Evolutionary conservation across 2,329 filamentous ascomycete species (phyloP), one percentile per base, ranked within the genome.

Genomic region (Dothistroma pini): DNA sequence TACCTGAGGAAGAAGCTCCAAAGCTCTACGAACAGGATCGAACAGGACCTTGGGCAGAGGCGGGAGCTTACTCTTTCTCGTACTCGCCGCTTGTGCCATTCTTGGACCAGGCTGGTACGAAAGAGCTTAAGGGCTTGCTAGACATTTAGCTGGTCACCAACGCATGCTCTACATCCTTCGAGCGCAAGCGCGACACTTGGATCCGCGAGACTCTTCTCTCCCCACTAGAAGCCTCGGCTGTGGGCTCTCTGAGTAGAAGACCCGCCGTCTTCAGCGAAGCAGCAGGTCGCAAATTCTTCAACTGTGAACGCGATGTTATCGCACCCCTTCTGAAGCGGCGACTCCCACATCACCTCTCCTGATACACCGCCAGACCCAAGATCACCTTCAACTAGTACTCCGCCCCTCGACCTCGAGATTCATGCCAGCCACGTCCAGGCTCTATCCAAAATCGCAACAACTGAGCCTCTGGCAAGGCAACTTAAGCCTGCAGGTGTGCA

Each of bases 221-320:
- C 50, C 62, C 65, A 38, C 54, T 31, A 50, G 68, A 68, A 68
- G 67, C 59, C 34, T 70, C 56, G 56, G 68, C 66, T 53, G 64
- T 64, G 16, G 56, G 54, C 16, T 67, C 49, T 63, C 59, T 62
- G 11, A 25, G 38, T 12, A 65, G 65, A 11, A 64, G 60, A 34
- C 59, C 60, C 25, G 25, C 25, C 25, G 25, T 6, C 25, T 6
- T 29, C 25, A 29, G 25, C 25, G 25, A 29, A 6, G 25, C 3
- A 29, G n/a, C n/a, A n/a, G n/a, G n/a, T n/a, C n/a, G n/a, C n/a
- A n/a, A n/a, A n/a, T n/a, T n/a, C n/a, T n/a, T n/a, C n/a, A n/a
- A n/a, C n/a, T n/a, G n/a, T n/a, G n/a, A n/a, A n/a, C n/a, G n/a
- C n/a, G n/a, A n/a, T n/a, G n/a, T n/a, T n/a, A n/a, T n/a, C n/a